These are phyloP conservation scores for Metarhizium guizhouense DNA, from an alignment of 2,329 filamentous ascomycete species.

Conservation along the genomic window DNA sequence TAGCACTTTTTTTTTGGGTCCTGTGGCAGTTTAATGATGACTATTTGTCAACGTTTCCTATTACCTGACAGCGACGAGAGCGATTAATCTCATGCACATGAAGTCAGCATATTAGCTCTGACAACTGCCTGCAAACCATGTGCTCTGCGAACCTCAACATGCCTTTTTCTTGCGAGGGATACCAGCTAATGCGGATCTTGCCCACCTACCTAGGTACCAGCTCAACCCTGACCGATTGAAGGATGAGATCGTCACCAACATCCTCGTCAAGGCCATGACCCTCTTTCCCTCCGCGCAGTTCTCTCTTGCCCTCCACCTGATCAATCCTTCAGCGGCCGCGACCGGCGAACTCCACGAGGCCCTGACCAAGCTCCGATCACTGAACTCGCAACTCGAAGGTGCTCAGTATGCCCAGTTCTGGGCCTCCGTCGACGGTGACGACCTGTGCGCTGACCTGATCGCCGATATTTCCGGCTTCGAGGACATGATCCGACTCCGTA, in stretches of 20 bases:
- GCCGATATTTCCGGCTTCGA: conserved; percentile 94
- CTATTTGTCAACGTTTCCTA: conserved; percentile 86
- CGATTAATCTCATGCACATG: conserved; percentile 15
- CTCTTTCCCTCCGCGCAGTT: conserved; percentile 97
- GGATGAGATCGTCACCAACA: conserved; percentile 96
- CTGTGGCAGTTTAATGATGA: conserved; percentile 53
- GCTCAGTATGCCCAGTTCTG: conserved; percentile 91
- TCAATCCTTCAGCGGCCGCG: conserved; percentile 65
- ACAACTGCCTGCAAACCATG: conserved; percentile 25
- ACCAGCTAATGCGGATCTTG: not conserved
- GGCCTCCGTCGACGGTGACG: conserved; percentile 84
- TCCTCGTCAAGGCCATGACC: conserved; percentile 95
- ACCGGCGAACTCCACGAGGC: conserved; percentile 78
- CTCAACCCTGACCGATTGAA: conserved; percentile 98
- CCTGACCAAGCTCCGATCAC: conserved; percentile 73
- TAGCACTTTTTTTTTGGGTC: conserved; percentile 5
- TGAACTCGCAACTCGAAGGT: conserved; percentile 81
- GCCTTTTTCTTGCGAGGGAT: not conserved
- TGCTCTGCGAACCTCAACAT: not conserved
- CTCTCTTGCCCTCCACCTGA: conserved; percentile 85
- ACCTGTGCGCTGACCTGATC: conserved; percentile 89
- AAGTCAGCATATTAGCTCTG: conserved; percentile 54
- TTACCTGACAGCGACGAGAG: conserved; percentile 69
- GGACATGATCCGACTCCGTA: conserved; percentile 82
- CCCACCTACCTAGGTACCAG: conserved; percentile 66